These are phyloP conservation scores for Paecilomyces formosus DNA, from an alignment of 2,329 filamentous ascomycete species.

Conservation along the genomic window DNA sequence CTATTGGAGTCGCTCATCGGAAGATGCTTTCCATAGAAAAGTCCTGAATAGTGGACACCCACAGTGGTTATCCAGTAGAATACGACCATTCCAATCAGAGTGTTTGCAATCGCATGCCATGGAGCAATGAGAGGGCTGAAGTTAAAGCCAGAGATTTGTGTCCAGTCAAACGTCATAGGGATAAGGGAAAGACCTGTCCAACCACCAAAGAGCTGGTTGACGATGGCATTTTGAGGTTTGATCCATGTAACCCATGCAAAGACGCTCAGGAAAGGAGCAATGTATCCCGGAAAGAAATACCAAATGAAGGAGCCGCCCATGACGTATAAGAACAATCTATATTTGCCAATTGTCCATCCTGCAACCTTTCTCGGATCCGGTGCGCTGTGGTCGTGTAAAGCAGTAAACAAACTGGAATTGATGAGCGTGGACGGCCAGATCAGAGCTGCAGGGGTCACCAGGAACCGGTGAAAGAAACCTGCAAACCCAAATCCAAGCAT, in stretches of 20 bases:
- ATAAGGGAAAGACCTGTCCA: conserved; percentile 59
- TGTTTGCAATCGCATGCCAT: conserved; percentile 69
- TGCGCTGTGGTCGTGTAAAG: conserved; percentile 59
- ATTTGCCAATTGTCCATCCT: conserved; percentile 61
- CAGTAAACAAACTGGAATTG: conserved; percentile 60
- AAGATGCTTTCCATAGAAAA: conserved; percentile 58
- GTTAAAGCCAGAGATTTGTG: conserved; percentile 61
- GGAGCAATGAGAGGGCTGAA: conserved; percentile 63
- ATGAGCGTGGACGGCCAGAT: conserved; percentile 67
- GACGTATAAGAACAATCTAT: conserved; percentile 55
- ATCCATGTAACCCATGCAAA: conserved; percentile 69
- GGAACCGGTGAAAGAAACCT: conserved; percentile 58
- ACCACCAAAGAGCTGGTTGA: conserved; percentile 69
- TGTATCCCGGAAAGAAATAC: conserved; percentile 62
- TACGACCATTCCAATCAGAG: conserved; percentile 56
- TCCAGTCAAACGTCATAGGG: conserved; percentile 72
- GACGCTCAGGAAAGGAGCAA: conserved; percentile 61
- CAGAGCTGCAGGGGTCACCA: conserved; percentile 55
- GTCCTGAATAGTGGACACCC: conserved; percentile 57
- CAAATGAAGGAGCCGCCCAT: conserved; percentile 54
- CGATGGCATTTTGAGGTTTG: conserved; percentile 56
- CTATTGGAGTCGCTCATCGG: conserved; percentile 64
- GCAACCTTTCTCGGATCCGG: conserved; percentile 49
- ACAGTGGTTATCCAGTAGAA: conserved; percentile 58
- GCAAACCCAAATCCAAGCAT: conserved; percentile 63